phyloP scores from a whole-genome alignment of 2,329 filamentous ascomycete genomes.

The Niveomyces coronatus region DNA sequence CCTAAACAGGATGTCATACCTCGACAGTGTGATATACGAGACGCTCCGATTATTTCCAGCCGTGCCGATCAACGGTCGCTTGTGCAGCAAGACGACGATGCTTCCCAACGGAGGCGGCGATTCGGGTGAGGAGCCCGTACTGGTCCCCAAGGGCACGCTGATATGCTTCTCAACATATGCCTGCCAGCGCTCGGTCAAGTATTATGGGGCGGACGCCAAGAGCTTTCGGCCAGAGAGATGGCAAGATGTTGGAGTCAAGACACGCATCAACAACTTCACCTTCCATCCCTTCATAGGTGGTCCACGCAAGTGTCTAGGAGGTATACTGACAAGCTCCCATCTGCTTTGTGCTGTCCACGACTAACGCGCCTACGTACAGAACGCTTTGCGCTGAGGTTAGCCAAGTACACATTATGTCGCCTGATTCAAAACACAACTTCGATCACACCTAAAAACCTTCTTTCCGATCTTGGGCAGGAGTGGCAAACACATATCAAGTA shows the following conservation, averaged over 20 bases:
- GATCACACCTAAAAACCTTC: conserved; percentile 4
- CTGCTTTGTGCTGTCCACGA: neutral
- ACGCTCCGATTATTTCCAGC: conserved; percentile 9
- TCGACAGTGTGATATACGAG: conserved; percentile 7
- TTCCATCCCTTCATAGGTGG: conserved; percentile 11
- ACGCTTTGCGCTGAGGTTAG: conserved; percentile 8
- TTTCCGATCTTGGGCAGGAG: neutral
- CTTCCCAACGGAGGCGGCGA: conserved; percentile 4
- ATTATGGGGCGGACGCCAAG: conserved; percentile 3
- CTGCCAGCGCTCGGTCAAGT: conserved; percentile 4
- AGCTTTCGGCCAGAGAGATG: conserved; percentile 4
- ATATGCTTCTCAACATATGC: conserved; percentile 5
- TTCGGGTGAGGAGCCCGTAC: conserved; percentile 5
- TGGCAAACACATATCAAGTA: conserved; percentile 8
- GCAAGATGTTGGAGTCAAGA: neutral
- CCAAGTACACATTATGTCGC: conserved; percentile 10
- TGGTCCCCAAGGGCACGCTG: conserved; percentile 3
- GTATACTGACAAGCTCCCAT: too few relatives aligned
- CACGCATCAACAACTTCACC: conserved; percentile 6
- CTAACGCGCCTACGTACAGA: conserved; percentile 1
- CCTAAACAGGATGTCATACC: conserved; percentile 3
- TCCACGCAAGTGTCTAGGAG: conserved; percentile 10
- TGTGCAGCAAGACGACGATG: conserved; percentile 4
- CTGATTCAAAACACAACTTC: conserved; percentile 7
- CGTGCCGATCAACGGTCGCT: conserved; percentile 8